Conservation (phyloP, 768 basidiomycete genomes). For the Hortiboletus flavorubellus region DNA sequence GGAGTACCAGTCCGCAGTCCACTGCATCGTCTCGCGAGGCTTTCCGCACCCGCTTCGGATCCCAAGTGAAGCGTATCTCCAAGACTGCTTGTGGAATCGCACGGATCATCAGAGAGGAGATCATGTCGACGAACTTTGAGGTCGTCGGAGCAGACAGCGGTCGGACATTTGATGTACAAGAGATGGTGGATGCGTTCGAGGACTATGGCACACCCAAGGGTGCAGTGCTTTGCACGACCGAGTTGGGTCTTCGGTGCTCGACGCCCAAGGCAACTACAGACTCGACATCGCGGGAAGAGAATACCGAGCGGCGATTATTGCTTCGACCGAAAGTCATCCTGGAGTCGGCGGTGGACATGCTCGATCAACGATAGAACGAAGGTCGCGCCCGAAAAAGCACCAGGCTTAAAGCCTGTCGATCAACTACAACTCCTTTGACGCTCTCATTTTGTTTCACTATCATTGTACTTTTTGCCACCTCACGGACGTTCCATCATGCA, state of each 20-base stretch:
- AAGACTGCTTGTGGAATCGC: constrained; percentile 61
- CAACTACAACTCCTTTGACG: background rate
- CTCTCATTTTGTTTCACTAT: constrained; percentile 3
- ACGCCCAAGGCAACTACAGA: constrained; percentile 40
- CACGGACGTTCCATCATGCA: constrained; percentile 16
- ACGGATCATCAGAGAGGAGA: constrained; percentile 65
- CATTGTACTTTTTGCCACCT: constrained; percentile 15
- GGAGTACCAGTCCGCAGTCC: constrained; percentile 45
- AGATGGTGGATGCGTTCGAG: constrained; percentile 64
- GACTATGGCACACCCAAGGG: constrained; percentile 51
- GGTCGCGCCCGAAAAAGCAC: background rate
- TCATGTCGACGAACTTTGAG: constrained; percentile 75
- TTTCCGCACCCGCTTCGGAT: constrained; percentile 48
- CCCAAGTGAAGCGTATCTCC: constrained; percentile 65
- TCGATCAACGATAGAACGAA: constrained; percentile 33
- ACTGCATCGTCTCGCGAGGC: constrained; percentile 36
- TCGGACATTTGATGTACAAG: constrained; percentile 43
- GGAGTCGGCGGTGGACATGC: constrained; percentile 60
- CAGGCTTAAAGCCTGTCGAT: background rate
- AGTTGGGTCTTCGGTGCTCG: constrained; percentile 66
- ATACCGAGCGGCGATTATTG: constrained; percentile 55
- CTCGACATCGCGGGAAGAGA: constrained; percentile 35
- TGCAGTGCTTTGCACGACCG: constrained; percentile 62
- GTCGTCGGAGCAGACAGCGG: constrained; percentile 59
- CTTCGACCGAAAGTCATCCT: constrained; percentile 74